Evolutionary conservation across 257 asterid species (phyloP), one percentile per base, ranked within the genome.

Genomic region (Verbascum thapsus): DNA sequence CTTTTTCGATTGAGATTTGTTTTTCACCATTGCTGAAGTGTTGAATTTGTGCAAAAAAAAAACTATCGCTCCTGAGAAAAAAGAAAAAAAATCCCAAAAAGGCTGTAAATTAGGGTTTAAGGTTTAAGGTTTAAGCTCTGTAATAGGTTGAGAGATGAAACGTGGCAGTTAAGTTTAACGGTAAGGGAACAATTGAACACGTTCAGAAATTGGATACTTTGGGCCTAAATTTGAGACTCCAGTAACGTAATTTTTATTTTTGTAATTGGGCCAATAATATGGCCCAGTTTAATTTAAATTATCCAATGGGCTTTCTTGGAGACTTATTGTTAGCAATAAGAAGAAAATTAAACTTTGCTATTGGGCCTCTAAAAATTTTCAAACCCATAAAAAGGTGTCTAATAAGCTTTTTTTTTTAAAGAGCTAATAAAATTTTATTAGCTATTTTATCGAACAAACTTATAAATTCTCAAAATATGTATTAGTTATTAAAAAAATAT

Each of bases 1-100:
- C 78, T 85, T 88, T 79, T 91, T 91, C 12, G 91, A 63, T 54
- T 82, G 90, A 15, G 79, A 44, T 68, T 92, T 89, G 18, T 71
- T 60, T 64, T 87, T 87, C 82, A 78, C 96, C 98, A 88, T 92
- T 47, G 49, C 51, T 66, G 32, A 26, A 26, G 32, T 26, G 32
- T 26, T 26, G 32, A 1, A 26, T 26, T 1, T 5, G 5, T 2
- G 5, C 2, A 5, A 26, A 26, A 5, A 5, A 26, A 26, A 26
- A 26, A 26, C n/a, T n/a, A n/a, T n/a, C n/a, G n/a, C n/a, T n/a
- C n/a, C n/a, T n/a, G n/a, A 5, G 56, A 54, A 13, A 16, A 48
- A 58, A 3, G 10, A 45, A 17, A 7, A 13, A 53, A 71, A 41
- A 30, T 32, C 34, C 71, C 32, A 26, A 26, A 26, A 50, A 32